Percentiles rank a stretch among this genome's conserved stretches.
phyloP scores from a whole-genome alignment of 352 stramenopile genomes.

The Phytophthora pini region DNA sequence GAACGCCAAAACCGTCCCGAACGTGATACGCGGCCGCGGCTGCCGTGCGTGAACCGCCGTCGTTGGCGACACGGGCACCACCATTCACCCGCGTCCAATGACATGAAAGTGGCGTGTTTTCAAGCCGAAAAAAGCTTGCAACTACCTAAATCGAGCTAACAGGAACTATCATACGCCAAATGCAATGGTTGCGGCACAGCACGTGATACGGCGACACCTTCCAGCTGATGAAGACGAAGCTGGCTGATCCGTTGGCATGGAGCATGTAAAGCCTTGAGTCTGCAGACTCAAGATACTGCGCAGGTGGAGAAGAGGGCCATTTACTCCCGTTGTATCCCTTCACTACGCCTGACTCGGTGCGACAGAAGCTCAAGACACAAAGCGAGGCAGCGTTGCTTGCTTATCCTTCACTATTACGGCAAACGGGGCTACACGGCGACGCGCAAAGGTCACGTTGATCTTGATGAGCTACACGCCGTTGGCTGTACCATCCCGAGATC shows the following conservation, averaged over 20 bases:
- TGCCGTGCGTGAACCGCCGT: slow-evolving; percentile 2
- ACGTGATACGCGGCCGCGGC: slow-evolving; percentile 4
- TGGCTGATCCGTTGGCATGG: not conserved
- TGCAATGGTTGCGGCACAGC: not conserved
- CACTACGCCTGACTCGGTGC: slow-evolving; percentile 15
- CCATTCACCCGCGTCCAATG: slow-evolving; percentile 3
- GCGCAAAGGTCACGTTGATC: slow-evolving; percentile 6
- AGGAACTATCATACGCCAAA: too few species aligned
- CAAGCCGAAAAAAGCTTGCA: slow-evolving; percentile 12
- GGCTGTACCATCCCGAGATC: slow-evolving; percentile 21
- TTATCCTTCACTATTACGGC: slow-evolving; percentile 6
- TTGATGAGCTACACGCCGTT: slow-evolving; percentile 10
- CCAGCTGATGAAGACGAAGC: slow-evolving; percentile 5
- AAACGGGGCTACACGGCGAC: slow-evolving; percentile 1
- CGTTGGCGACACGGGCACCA: not conserved
- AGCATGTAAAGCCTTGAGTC: not conserved
- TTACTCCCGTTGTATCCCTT: not conserved
- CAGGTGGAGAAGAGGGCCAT: not conserved
- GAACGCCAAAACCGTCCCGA: slow-evolving; percentile 12
- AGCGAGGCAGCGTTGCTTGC: slow-evolving; percentile 14
- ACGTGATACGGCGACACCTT: slow-evolving; percentile 1
- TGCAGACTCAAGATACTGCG: not conserved
- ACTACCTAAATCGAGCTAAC: slow-evolving; percentile 9
- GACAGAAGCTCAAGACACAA: slow-evolving; percentile 2
- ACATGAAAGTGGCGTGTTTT: not conserved